Evolutionary conservation across 805 yeast species (phyloP).

Genomic region (Kodamaea hsintzibuensis): DNA sequence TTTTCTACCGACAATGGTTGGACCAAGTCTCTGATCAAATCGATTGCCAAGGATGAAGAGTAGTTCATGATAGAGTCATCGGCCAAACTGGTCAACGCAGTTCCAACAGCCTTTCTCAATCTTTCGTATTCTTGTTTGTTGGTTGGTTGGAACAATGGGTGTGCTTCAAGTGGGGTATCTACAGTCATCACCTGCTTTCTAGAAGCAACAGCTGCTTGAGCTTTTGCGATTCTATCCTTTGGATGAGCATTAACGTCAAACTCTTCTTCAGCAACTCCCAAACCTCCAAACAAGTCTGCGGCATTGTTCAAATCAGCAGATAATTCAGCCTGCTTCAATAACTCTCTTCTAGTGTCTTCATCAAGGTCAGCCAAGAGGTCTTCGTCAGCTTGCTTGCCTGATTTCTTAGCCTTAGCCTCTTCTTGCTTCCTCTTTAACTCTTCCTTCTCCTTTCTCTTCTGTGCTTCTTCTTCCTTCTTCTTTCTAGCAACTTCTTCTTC

Average conservation of each 20-base stretch:
- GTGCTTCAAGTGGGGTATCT: slow-evolving; percentile 64
- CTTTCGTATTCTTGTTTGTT: slow-evolving; percentile 74
- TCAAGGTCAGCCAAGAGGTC: slow-evolving; percentile 61
- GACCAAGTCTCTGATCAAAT: slow-evolving; percentile 80
- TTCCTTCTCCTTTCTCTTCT: slow-evolving; percentile 43
- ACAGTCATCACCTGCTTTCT: slow-evolving; percentile 41
- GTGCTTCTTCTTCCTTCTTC: slow-evolving; percentile 43
- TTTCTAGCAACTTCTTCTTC: slow-evolving; percentile 65
- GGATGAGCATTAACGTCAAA: slow-evolving; percentile 51
- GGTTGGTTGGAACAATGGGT: slow-evolving; percentile 83
- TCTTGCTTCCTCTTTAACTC: slow-evolving; percentile 43
- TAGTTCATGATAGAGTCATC: slow-evolving; percentile 66
- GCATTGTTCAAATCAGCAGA: slow-evolving; percentile 90
- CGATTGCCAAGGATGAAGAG: slow-evolving; percentile 75
- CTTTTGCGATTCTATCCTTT: slow-evolving; percentile 50
- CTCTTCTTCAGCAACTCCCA: slow-evolving; percentile 45
- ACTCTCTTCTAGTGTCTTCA: slow-evolving; percentile 68
- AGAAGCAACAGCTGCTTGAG: slow-evolving; percentile 41
- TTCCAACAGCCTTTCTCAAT: slow-evolving; percentile 68
- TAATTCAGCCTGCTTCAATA: slow-evolving; percentile 77
- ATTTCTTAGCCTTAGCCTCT: slow-evolving; percentile 50
- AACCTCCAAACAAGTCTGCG: slow-evolving; percentile 84
- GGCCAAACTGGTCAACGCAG: slow-evolving; percentile 60
- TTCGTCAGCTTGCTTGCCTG: slow-evolving; percentile 39
- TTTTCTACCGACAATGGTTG: slow-evolving; percentile 81